Conservation (phyloP, 768 basidiomycete genomes). For the Tulasnella calospora region DNA sequence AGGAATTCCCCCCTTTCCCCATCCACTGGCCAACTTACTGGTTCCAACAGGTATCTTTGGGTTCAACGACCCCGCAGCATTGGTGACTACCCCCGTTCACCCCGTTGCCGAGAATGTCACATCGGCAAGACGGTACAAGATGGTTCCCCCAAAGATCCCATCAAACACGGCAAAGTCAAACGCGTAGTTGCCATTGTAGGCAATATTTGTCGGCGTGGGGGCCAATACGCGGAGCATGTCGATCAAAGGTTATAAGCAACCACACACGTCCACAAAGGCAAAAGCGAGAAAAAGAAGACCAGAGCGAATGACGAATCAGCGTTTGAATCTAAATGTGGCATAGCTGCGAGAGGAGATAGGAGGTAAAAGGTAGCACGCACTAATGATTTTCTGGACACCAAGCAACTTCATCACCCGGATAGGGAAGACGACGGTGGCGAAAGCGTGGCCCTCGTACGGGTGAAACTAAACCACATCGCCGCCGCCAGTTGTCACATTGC, state of each 20-base stretch:
- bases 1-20: background rate
- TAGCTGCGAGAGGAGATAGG: background rate
- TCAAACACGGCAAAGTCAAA: background rate
- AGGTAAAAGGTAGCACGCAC: slow-evolving; percentile 42
- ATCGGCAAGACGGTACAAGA: background rate
- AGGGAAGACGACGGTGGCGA: slow-evolving; percentile 68
- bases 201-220: background rate
- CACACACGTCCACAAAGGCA: slow-evolving; percentile 7
- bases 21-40: slow-evolving; percentile 45
- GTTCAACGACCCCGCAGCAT: slow-evolving; percentile 80
- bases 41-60: slow-evolving; percentile 71
- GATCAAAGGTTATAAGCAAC: background rate
- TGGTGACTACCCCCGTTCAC: slow-evolving; percentile 56
- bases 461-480: slow-evolving; percentile 55
- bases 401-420: slow-evolving; percentile 72
- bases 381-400: slow-evolving; percentile 69
- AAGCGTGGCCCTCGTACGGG: slow-evolving; percentile 74
- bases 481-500: background rate
- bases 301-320: background rate
- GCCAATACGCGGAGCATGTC: background rate
- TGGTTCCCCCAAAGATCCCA: background rate
- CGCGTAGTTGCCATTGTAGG: background rate
- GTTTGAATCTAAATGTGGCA: background rate
- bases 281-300: background rate
- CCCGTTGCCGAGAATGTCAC: background rate